Percentiles rank a stretch among this genome's conserved stretches.
These are phyloP conservation scores for Penicillium oxalicum DNA, from an alignment of 2,329 filamentous ascomycete genomes.

Conservation along the genomic window DNA sequence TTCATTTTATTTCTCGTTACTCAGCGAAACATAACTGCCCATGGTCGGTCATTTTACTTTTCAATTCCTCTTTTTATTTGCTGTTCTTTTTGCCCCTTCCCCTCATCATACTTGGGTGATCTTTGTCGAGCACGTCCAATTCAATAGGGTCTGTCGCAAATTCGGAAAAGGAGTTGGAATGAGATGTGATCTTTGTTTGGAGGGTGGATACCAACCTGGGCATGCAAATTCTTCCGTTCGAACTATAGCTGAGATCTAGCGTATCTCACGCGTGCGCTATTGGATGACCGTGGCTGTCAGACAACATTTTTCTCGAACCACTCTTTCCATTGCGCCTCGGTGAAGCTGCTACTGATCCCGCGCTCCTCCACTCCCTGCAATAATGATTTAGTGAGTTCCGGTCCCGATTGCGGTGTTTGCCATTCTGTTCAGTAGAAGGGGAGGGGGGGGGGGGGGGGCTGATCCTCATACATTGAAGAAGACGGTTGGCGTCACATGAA, in stretches of 20 bases:
- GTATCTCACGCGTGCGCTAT: neutral
- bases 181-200: conserved; percentile 13
- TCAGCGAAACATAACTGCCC: conserved; percentile 5
- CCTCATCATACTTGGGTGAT: conserved; percentile 13
- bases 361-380: conserved; percentile 62
- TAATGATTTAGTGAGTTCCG: conserved; percentile 17
- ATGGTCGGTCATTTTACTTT: conserved; percentile 6
- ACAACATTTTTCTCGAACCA: conserved; percentile 65
- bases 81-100: conserved; percentile 6
- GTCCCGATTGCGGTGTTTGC: neutral
- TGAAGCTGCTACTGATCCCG: conserved; percentile 74
- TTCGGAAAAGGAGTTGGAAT: conserved; percentile 26
- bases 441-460: neutral
- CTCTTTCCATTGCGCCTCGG: conserved; percentile 73
- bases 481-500: conserved; percentile 88
- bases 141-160: conserved; percentile 20
- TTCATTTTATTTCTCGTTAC: conserved; percentile 3
- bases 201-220: too few species aligned
- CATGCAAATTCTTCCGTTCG: conserved; percentile 2
- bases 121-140: neutral
- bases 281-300: conserved; percentile 28
- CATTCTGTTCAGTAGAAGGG: neutral
- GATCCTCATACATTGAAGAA: conserved; percentile 61
- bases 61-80: conserved; percentile 4
- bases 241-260: neutral